Percentiles rank a stretch among this genome's conserved stretches.
These are phyloP conservation scores for Ceratocystis albifundus DNA, from an alignment of 2,329 filamentous ascomycete species.

Conservation along the genomic window DNA sequence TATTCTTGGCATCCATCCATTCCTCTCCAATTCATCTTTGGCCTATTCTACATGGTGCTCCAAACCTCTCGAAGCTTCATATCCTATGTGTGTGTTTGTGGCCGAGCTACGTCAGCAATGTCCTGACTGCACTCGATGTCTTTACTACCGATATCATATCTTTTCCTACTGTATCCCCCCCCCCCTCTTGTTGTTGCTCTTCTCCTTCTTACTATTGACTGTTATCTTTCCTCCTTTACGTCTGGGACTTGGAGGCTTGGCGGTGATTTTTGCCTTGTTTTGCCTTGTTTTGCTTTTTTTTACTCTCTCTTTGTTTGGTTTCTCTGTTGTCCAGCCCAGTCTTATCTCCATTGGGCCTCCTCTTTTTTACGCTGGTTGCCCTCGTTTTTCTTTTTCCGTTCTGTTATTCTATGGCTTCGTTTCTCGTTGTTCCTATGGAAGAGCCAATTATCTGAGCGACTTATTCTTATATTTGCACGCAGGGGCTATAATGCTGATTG, in stretches of 20 bases:
- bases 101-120: neutral
- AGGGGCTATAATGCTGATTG: constrained; percentile 5
- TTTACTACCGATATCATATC: neutral
- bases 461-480: constrained; percentile 9
- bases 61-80: neutral
- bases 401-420: neutral
- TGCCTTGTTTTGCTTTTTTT: constrained; percentile 6
- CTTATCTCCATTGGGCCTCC: neutral
- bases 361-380: neutral
- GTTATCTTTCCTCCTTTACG: constrained; percentile 4
- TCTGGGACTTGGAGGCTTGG: constrained; percentile 4
- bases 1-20: neutral
- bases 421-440: neutral
- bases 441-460: neutral
- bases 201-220: neutral
- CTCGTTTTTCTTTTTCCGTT: neutral
- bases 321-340: neutral
- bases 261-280: constrained; percentile 10
- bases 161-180: neutral
- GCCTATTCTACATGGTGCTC: neutral
- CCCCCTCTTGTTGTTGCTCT: neutral
- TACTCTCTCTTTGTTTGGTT: neutral
- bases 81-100: neutral
- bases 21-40: neutral
- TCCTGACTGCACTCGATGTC: neutral